phyloP scores from a whole-genome alignment of 2,329 filamentous ascomycete species.

The Pestalotiopsis sp. region DNA sequence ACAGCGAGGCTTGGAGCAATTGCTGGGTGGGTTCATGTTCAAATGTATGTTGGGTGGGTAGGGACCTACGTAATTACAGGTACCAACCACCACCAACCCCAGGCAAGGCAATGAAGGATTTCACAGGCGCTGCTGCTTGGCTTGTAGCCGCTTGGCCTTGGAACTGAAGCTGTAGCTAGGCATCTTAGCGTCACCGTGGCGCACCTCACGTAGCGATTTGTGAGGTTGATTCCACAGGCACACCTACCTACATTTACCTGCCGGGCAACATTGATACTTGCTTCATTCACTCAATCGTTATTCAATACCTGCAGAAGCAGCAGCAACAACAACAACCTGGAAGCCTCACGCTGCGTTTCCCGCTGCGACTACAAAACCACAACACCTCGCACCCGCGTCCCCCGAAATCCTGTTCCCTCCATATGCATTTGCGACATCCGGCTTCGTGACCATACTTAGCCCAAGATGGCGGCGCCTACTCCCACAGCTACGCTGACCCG shows the following conservation, averaged over 20 bases:
- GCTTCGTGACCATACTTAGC: conserved; percentile 11
- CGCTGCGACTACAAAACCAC: not conserved
- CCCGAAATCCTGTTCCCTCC: not conserved
- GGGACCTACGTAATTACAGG: not conserved
- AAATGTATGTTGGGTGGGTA: no score
- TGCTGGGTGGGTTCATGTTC: no score
- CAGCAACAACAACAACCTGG: not conserved
- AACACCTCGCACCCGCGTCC: not conserved
- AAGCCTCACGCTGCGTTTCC: not conserved
- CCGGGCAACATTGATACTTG: not conserved
- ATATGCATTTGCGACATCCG: conserved; percentile 8
- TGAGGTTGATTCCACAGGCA: not conserved
- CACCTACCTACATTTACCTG: not conserved
- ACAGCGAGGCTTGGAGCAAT: not conserved
- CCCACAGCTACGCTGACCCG: conserved; percentile 32
- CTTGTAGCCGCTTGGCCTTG: not conserved
- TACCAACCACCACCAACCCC: not conserved
- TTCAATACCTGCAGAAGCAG: not conserved
- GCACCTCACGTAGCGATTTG: not conserved
- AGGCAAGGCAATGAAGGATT: not conserved
- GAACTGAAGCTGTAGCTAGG: not conserved
- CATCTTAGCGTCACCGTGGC: not conserved
- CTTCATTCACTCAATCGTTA: not conserved
- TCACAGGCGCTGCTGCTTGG: not conserved
- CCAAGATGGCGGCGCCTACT: conserved; percentile 11